These are phyloP conservation scores for Collybia sordida DNA, from an alignment of 768 basidiomycete genomes.

Conservation along the genomic window DNA sequence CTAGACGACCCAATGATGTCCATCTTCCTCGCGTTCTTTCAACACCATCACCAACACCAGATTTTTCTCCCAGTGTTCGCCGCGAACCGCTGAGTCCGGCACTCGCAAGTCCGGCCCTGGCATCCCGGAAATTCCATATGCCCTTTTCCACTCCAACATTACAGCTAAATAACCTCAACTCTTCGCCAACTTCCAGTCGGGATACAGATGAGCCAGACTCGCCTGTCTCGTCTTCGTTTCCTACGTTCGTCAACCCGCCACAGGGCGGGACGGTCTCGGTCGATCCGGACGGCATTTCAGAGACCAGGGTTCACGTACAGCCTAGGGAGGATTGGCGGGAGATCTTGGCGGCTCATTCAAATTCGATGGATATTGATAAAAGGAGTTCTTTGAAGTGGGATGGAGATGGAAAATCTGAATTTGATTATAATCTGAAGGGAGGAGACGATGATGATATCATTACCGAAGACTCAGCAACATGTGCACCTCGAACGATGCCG, in stretches of 20 bases:
- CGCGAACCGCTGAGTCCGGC: constrained; percentile 22
- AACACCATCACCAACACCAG: constrained; percentile 8
- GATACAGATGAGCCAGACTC: constrained; percentile 19
- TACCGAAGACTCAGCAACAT: constrained; percentile 5
- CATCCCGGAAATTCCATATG: constrained; percentile 18
- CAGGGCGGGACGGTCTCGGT: constrained; percentile 6
- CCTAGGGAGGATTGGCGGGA: constrained; percentile 13
- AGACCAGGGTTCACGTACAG: not conserved
- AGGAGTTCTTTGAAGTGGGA: constrained; percentile 9
- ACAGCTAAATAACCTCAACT: constrained; percentile 7
- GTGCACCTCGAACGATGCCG: not conserved
- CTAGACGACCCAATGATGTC: constrained; percentile 12
- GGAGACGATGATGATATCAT: constrained; percentile 6
- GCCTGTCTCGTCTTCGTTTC: constrained; percentile 29
- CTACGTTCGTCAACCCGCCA: constrained; percentile 29
- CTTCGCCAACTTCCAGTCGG: constrained; percentile 8
- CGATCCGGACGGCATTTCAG: constrained; percentile 9
- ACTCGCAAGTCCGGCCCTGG: constrained; percentile 13
- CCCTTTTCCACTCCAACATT: constrained; percentile 15
- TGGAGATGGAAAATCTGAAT: constrained; percentile 12
- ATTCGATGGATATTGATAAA: constrained; percentile 2
- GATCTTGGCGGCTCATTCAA: constrained; percentile 2
- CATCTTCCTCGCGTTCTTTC: constrained; percentile 10
- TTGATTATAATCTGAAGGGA: constrained; percentile 6
- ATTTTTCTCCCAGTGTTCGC: constrained; percentile 9